These are phyloP conservation scores for Leucocoprinus birnbaumii DNA, from an alignment of 768 basidiomycete species.

Conservation along the genomic window DNA sequence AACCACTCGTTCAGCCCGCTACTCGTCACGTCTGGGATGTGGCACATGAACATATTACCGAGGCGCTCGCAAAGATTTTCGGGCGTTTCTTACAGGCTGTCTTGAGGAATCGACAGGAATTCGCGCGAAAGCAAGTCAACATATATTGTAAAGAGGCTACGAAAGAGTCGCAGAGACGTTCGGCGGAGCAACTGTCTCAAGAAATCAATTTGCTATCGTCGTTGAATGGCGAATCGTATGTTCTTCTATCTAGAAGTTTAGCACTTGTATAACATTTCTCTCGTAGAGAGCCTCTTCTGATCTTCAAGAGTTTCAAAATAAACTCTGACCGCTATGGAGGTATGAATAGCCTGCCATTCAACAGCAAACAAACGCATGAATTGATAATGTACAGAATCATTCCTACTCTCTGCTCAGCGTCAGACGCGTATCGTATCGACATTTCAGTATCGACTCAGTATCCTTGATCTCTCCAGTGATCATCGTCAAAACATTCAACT, in stretches of 20 bases:
- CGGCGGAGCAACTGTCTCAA: not conserved
- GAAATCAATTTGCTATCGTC: too few species aligned
- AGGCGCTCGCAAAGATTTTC: not conserved
- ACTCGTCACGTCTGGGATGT: not conserved
- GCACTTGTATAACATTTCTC: too few species aligned
- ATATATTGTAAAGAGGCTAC: not conserved
- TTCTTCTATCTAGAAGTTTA: too few species aligned
- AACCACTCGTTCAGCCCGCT: constrained; percentile 7
- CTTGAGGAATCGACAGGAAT: not conserved
- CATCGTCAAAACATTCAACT: constrained; percentile 34
- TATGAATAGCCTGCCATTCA: too few species aligned
- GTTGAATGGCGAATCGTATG: too few species aligned
- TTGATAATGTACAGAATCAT: not conserved
- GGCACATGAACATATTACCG: not conserved
- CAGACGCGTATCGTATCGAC: constrained; percentile 17
- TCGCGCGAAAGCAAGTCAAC: not conserved
- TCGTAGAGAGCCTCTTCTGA: too few species aligned
- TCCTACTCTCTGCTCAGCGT: not conserved
- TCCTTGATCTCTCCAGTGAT: constrained; percentile 29
- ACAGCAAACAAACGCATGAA: too few species aligned
- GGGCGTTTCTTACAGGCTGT: not conserved
- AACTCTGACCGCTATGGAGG: too few species aligned
- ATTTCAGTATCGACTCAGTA: constrained; percentile 27
- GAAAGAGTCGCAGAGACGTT: not conserved
- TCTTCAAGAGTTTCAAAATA: too few species aligned